Evolutionary conservation across 2,329 filamentous ascomycete species (phyloP), one percentile per base, ranked within the genome.

Genomic region (Monilinia fructigena): DNA sequence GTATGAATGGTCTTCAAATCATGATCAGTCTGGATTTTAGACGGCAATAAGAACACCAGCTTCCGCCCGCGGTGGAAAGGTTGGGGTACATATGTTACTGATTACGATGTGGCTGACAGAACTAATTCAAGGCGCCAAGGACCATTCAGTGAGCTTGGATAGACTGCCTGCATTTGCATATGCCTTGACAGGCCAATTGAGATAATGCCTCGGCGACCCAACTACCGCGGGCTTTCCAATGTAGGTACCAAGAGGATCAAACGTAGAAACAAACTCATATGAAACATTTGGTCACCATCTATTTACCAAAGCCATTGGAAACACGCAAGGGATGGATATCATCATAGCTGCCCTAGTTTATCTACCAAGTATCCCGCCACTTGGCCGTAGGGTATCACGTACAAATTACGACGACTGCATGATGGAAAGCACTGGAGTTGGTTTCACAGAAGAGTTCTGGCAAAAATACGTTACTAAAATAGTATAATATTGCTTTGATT

Each of bases 121-220:
- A 18, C 18, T 10, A 47, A 5, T 59, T 48, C 12, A 18, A 48
- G 28, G 20, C 14, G 55, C 40, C 55, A 35, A 48, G 56, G 40
- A 59, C n/a, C 12, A 38, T 50, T 48, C 35, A 5, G 6, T 11
- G 28, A n/a, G 28, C 28, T 54, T 35, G 18, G 18, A 54, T 16
- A 31, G 10, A 31, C 40, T 47, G 11, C 55, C 23, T n/a, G 26
- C 20, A 31, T 28, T 47, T 20, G 40, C 55, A 59, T 35, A 23
- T 59, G 26, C 40, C 40, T n/a, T 31, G 20, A 11, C 26, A 12
- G 20, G 26, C 42, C 26, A 28, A 42, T 31, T 23, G 28, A 59
- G 8, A 38, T 35, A 20, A 26, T 60, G 16, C 45, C 58, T 61
- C 58, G 58, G 58, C 26, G 56, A 23, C 12, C 20, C 12, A 48